Evolutionary conservation across 2,329 filamentous ascomycete genomes (phyloP), one percentile per base, ranked within the genome.

Genomic region (Cytospora paraplurivora): DNA sequence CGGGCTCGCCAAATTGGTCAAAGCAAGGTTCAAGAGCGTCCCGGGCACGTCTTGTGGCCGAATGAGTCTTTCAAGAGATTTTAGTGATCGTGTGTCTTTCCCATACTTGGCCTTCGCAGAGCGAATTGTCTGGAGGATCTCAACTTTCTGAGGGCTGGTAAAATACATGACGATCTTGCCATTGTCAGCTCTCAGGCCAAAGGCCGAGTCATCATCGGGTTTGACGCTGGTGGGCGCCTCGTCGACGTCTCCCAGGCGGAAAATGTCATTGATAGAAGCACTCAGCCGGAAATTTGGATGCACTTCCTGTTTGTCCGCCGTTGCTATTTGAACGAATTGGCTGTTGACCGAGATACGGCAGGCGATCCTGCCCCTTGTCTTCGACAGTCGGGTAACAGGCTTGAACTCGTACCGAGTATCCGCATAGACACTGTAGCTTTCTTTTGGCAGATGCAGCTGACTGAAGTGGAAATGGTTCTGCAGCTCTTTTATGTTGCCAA

Each of bases 141-240:
- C 87, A 7, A 77, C 71, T 72, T 88, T 88, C 71, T 84, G 85
- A 1, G 85, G 79, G 67, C 87, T 89, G 19, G 86, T 87, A 72
- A 90, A 90, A 71, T 87, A 89, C 86, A 90, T 89, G 59, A 89
- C 83, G 56, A 89, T 86, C 74, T 87, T 89, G 68, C 88, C 88
- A 67, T 86, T 88, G 68, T 90, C 88, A 3, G 87, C 87, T 56
- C 87, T 81, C 34, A 90, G 76, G 0, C 87, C 88, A 72, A 90
- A 90, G 1, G 86, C 84, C 3, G 84, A 85, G 67, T 89, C 86
- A 63, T 90, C 87, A 63, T 89, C 87, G 0, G 83, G 84, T 64
- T 86, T 82, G 60, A 88, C 85, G 2, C 85, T 85, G 3, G 85
- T 85, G 6, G 86, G 81, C 5, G 86, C 85, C 74, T 90, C 88